Evolutionary conservation across 1,284 basidiomycete genomes (phyloP).

Genomic region (Moesziomyces parantarcticus): DNA sequence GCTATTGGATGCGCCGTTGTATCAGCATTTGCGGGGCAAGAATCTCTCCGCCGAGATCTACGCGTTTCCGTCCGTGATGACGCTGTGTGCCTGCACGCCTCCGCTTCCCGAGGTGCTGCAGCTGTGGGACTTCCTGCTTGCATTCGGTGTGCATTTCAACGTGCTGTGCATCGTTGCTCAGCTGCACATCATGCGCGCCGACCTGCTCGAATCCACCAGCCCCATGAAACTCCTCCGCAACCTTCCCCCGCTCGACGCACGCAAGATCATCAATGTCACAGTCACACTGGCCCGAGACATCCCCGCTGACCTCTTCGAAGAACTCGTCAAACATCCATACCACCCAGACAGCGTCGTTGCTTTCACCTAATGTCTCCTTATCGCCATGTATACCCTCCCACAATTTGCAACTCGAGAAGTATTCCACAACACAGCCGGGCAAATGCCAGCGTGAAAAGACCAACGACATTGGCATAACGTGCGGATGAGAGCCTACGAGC

Average conservation of each 20-base stretch:
- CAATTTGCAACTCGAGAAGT: not conserved
- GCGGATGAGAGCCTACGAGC: conserved; percentile 27
- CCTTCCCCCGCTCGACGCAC: conserved; percentile 88
- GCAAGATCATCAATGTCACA: conserved; percentile 88
- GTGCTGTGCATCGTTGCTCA: conserved; percentile 96
- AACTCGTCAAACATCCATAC: conserved; percentile 52
- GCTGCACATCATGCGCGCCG: conserved; percentile 85
- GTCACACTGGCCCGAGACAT: conserved; percentile 91
- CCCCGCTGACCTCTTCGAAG: conserved; percentile 72
- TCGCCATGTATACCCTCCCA: not conserved
- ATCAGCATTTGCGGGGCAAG: conserved; percentile 81
- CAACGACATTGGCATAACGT: conserved; percentile 17
- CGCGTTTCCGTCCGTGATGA: conserved; percentile 94
- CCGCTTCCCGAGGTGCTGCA: conserved; percentile 91
- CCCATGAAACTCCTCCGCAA: conserved; percentile 95
- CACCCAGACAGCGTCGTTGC: conserved; percentile 39
- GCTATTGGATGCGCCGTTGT: conserved; percentile 88
- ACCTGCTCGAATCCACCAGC: conserved; percentile 84
- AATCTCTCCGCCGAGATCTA: conserved; percentile 98
- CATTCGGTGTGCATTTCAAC: conserved; percentile 94
- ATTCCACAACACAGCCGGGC: not conserved
- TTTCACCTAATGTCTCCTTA: conserved; percentile 2
- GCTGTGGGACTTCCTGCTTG: conserved; percentile 96
- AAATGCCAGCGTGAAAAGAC: conserved; percentile 9
- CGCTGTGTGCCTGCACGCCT: conserved; percentile 94